Evolutionary conservation across 129 eudicot genomes (phyloP).

Genomic region (Lonicera japonica): DNA sequence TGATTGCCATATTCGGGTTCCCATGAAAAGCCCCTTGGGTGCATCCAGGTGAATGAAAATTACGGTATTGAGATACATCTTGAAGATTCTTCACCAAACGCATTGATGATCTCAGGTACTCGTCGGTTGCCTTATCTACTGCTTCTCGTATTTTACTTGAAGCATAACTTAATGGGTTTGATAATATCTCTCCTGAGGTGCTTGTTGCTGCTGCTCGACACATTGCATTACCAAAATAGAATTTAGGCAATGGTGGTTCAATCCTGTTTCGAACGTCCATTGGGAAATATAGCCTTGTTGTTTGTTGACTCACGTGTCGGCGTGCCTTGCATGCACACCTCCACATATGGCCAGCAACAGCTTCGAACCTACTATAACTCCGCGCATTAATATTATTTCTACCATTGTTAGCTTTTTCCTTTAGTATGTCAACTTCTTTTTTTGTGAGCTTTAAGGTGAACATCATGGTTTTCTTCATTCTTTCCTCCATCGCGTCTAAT

Average conservation of each 20-base stretch:
- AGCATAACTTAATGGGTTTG: background rate
- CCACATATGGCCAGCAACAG: constrained; percentile 25
- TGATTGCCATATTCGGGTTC: constrained; percentile 2
- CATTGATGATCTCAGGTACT: too few relatives aligned
- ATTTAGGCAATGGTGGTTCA: background rate
- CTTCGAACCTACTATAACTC: constrained; percentile 18
- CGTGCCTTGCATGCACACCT: constrained; percentile 23
- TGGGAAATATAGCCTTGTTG: background rate
- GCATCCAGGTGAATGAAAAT: too few relatives aligned
- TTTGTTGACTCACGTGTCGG: constrained; percentile 2
- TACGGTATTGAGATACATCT: too few relatives aligned
- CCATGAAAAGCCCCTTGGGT: too few relatives aligned
- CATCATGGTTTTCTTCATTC: too few relatives aligned
- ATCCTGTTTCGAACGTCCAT: constrained; percentile 2
- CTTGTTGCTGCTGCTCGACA: background rate
- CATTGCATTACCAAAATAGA: background rate
- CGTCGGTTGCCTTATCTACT: background rate
- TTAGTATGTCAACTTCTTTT: too few relatives aligned
- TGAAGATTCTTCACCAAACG: too few relatives aligned
- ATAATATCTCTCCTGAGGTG: background rate
- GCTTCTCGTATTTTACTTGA: constrained; percentile 5
- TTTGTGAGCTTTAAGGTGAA: too few relatives aligned
- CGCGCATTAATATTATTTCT: background rate
- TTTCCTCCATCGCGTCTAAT: too few relatives aligned
- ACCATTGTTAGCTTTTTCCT: too few relatives aligned